Evolutionary conservation across 2,329 filamentous ascomycete genomes (phyloP).

Genomic region (Aspergillus luchuensis): DNA sequence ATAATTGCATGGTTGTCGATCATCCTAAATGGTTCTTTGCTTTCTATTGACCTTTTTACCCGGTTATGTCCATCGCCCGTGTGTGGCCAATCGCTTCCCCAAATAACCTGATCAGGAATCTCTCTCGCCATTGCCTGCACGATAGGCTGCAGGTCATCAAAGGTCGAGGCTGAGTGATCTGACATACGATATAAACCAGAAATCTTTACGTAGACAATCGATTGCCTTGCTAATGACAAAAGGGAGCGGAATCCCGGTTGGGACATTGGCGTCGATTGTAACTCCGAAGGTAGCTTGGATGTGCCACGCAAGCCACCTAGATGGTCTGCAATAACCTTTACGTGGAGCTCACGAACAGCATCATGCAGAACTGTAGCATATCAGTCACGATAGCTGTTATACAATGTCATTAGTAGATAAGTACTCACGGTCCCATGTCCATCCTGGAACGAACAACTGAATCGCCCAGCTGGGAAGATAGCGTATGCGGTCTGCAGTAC

Average conservation of each 20-base stretch:
- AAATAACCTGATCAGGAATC: conserved; percentile 5
- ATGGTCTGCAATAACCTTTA: conserved; percentile 6
- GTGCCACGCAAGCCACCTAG: conserved; percentile 1
- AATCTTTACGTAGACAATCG: neutral
- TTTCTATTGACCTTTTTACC: neutral
- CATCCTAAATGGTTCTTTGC: conserved; percentile 2
- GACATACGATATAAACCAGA: conserved; percentile 6
- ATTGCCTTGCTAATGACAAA: neutral
- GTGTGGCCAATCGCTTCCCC: conserved; percentile 13
- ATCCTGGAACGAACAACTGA: conserved; percentile 7
- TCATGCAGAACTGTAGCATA: neutral
- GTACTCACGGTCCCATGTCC: conserved; percentile 2
- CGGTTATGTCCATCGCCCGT: conserved; percentile 6
- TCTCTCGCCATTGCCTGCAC: neutral
- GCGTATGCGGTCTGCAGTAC: neutral
- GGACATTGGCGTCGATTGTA: neutral
- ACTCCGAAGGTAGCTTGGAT: neutral
- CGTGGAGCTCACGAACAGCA: neutral
- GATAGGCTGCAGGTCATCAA: neutral
- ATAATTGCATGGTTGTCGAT: conserved; percentile 1
- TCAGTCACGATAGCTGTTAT: neutral
- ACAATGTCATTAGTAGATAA: neutral
- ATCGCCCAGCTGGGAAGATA: conserved; percentile 6
- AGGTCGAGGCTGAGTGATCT: neutral
- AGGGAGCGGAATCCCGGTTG: conserved; percentile 1